Evolutionary conservation across 1,139 yeast species (phyloP), one percentile per base, ranked within the genome.

Genomic region (Casaregolazyma lundiana): DNA sequence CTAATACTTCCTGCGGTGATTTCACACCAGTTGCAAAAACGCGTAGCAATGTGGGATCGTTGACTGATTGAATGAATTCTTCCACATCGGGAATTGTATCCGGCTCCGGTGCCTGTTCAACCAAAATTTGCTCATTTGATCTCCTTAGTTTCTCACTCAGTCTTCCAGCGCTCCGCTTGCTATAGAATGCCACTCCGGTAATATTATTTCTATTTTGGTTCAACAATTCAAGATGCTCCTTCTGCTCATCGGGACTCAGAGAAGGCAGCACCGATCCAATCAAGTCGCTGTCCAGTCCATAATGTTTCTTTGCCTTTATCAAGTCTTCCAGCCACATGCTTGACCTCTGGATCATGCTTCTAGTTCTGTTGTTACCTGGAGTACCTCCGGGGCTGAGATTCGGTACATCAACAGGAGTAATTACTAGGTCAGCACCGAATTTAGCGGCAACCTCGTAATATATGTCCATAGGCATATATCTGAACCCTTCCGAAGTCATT

Each of bases 401-500:
- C 3, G 71, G 68, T 16, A 58, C 40, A 50, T 68, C 72, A 1
- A 64, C 63, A 4, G 62, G 60, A 2, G 63, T 54, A 0, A 66
- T 47, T 26, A 66, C 56, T 20, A 63, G 37, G 38, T 65, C 69
- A 3, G 70, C 65, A 21, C 48, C 41, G 42, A 64, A 43, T 37
- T 49, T 48, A 11, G 38, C 45, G 13, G 56, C 56, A 44, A 64
- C 50, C 46, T 50, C 47, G 43, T 50, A 43, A 48, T 50, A 63
- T n/a, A 51, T 54, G 2, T 49, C 48, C 13, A 69, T 40, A 2
- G 60, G 53, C 46, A 66, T 50, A 21, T 59, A 56, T 24, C 61
- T 57, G 42, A 63, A 53, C 13, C 74, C 74, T 43, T 68, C 72
- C 7, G 61, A 50, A 0, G 73, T 68, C 53, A 58, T 57, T 17